Conservation (phyloP, 2,329 filamentous ascomycete species). For the Phaeosphaeria sp. region DNA sequence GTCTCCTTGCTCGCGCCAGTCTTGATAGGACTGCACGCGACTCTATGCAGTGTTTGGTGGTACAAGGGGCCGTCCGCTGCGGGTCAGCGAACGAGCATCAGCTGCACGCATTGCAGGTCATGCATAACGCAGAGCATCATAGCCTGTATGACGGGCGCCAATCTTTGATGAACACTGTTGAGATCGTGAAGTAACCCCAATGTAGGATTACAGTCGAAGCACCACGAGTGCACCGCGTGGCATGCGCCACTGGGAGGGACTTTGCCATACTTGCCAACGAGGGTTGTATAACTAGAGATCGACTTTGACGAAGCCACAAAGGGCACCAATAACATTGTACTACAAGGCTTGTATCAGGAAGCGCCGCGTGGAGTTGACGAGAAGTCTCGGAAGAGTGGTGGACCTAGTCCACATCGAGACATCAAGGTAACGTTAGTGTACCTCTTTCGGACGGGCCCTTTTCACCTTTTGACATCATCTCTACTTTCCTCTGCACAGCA, state of each 20-base stretch:
- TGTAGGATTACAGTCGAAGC: neutral
- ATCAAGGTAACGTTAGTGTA: neutral
- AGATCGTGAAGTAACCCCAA: neutral
- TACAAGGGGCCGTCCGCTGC: neutral
- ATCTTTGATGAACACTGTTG: neutral
- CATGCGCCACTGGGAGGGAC: neutral
- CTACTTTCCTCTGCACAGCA: neutral
- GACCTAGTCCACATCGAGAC: neutral
- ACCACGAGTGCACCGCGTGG: neutral
- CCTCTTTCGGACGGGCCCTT: neutral
- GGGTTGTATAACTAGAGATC: neutral
- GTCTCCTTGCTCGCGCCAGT: neutral
- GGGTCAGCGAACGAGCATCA: neutral
- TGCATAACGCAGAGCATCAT: neutral
- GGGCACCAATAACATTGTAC: neutral
- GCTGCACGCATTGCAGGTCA: neutral
- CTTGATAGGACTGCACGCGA: neutral
- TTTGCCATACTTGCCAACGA: neutral
- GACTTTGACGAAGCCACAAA: neutral
- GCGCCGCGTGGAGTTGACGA: neutral
- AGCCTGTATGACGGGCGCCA: neutral
- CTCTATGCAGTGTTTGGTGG: neutral
- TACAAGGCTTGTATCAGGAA: neutral
- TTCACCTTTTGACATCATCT: neutral
- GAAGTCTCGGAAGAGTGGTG: slow-evolving; percentile 1